Base-by-base conservation (phyloP, 176 grass and related monocot species). In the Oropetium thomaeum region DNA sequence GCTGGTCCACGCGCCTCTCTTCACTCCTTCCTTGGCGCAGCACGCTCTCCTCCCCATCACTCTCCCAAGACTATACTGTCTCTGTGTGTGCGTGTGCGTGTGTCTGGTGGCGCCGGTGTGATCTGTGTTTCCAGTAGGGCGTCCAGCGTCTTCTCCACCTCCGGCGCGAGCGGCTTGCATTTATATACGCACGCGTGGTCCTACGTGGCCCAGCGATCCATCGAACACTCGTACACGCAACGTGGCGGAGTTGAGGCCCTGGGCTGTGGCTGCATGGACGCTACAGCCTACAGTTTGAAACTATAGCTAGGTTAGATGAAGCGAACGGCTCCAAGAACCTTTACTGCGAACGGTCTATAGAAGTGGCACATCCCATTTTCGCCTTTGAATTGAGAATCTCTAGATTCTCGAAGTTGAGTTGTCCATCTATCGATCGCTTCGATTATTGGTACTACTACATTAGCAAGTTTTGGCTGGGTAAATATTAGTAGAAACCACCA, bases 1-100 rank as follows among this genome's bases (percentile, higher is more conserved):
- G 67, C 70, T 73, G 37, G 89, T 92, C 93, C 89, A 96, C 19
- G 87, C 93, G 0, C 93, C 93, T 47, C 89, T 70, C 72, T 90
- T 96, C 25, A 90, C 25, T 0, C 93, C 93, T 79, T 96, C 93
- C 84, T 83, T 92, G 4, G 84, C 78, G 13, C 84, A 92, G 83
- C 89, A 92, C 55, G 81, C 83, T 52, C 83, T 92, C 82, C 84
- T 87, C 42, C 93, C 89, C 93, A 92, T 92, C 35, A 9, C 33
- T 48, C 29, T 39, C 68, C 70, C 26, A n/a, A n/a, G n/a, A n/a
- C n/a, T n/a, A n/a, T n/a, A n/a, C n/a, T n/a, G n/a, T n/a, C n/a
- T n/a, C n/a, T n/a, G n/a, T n/a, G n/a, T n/a, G n/a, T n/a, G n/a
- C n/a, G n/a, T n/a, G n/a, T n/a, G n/a, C n/a, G n/a, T n/a, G n/a